Evolutionary conservation across 805 yeast genomes (phyloP), one percentile per base, ranked within the genome.

Genomic region (Cyberlindnera xishuangbannaensis): DNA sequence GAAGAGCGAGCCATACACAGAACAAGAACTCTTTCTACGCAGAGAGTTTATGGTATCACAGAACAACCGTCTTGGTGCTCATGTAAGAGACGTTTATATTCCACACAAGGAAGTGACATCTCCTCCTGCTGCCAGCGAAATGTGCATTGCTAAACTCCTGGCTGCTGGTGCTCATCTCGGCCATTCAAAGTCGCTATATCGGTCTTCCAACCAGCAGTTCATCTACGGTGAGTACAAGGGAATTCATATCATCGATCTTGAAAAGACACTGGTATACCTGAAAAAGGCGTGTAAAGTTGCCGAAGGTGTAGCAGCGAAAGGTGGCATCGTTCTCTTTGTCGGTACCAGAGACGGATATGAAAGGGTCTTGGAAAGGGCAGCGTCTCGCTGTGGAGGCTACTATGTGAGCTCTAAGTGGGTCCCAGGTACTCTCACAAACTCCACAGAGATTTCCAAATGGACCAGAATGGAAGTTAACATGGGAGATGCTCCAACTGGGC

Each of bases 121-220:
- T 16, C 95, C 95, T 13, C 63, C 71, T 22, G 48, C 65, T 11
- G 64, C 76, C 15, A 59, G 69, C 15, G 74, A 83, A 36, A 55
- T 84, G 10, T 69, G 90, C 3, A 65, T 87, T 23, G 65, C 85
- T 19, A 76, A 76, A 37, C 67, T 92, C 33, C 57, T 90, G 58
- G 90, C 96, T 4, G 85, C 97, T 0, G 97, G 96, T 33, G 90
- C 90, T 28, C 98, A 92, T 58, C 65, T 92, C 46, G 98, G 98
- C 18, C 97, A 90, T 48, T 72, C 95, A n/a, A 80, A 76, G 22
- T 66, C 81, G 4, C 65, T 80, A 41, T 82, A 79, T 75, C 76
- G 94, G 47, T 77, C 87, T 8, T 71, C 82, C 18, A 84, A 88
- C 32, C 90, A 87, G 58, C 88, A 94, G 9, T 92, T 69, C 56